These are phyloP conservation scores for Colletotrichum truncatum DNA, from an alignment of 2,329 filamentous ascomycete genomes.

Conservation along the genomic window DNA sequence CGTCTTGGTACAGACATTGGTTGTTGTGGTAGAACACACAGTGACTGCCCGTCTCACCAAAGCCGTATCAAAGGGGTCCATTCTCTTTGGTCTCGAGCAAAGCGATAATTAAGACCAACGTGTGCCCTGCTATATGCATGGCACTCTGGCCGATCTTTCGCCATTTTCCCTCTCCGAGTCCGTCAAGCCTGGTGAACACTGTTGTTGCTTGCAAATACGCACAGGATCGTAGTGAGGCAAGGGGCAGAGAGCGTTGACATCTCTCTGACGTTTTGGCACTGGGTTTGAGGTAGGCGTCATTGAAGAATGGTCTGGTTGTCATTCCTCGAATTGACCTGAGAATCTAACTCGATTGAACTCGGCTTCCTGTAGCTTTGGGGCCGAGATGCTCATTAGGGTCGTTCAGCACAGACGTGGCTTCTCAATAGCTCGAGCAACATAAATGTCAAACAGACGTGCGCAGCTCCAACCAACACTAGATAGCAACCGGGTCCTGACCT, in stretches of 20 bases:
- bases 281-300: background rate
- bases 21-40: background rate
- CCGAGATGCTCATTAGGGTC: background rate
- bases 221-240: background rate
- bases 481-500: constrained; percentile 11
- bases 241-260: background rate
- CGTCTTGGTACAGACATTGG: background rate
- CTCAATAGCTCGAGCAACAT: constrained; percentile 20
- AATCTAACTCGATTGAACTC: background rate
- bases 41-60: background rate
- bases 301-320: constrained; percentile 1
- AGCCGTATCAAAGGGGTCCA: background rate
- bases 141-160: background rate
- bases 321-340: background rate
- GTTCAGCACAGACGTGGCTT: constrained; percentile 6
- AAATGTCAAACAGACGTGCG: constrained; percentile 24
- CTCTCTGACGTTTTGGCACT: background rate
- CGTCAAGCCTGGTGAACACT: background rate
- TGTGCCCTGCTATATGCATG: background rate
- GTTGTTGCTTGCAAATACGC: background rate
- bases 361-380: background rate
- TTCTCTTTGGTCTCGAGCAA: background rate
- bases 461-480: constrained; percentile 8
- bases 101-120: background rate
- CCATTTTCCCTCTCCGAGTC: background rate